A percentile compares a stretch with the other conserved stretches of the same genome.
Conservation (phyloP, 768 basidiomycete genomes). For the Tulasnella sp. region DNA sequence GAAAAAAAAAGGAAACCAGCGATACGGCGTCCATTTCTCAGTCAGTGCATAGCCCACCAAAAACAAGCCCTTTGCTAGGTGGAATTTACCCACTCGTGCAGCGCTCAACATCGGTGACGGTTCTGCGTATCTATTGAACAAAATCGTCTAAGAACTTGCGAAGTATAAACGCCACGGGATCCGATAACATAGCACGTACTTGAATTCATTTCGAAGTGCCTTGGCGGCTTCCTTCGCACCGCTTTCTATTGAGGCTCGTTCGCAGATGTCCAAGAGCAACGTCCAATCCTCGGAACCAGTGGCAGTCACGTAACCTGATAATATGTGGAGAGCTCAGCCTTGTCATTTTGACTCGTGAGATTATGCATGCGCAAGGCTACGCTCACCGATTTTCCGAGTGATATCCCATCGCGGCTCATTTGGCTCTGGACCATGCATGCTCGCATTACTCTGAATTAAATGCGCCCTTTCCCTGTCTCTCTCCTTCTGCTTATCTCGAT, state of each 20-base stretch:
- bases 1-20: neutral
- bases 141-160: neutral
- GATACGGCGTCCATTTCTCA: neutral
- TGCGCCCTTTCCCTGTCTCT: constrained; percentile 8
- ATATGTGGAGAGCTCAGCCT: neutral
- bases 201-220: constrained; percentile 76
- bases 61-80: too few species aligned
- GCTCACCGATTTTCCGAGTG: constrained; percentile 21
- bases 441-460: neutral
- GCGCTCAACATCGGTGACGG: constrained; percentile 66
- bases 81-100: constrained; percentile 44
- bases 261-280: constrained; percentile 75
- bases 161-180: neutral
- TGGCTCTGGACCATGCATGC: constrained; percentile 3
- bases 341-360: neutral
- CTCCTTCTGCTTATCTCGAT: constrained; percentile 19
- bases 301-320: constrained; percentile 18
- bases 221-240: constrained; percentile 77
- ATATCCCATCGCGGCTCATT: constrained; percentile 18
- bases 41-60: too few species aligned
- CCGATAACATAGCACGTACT: constrained; percentile 33
- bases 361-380: neutral
- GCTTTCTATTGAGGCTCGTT: constrained; percentile 56
- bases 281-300: constrained; percentile 61
- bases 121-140: constrained; percentile 48